A percentile compares a stretch with the other conserved stretches of the same genome.
These are phyloP conservation scores for Pythium periplocum DNA, from an alignment of 352 stramenopile species.

Conservation along the genomic window DNA sequence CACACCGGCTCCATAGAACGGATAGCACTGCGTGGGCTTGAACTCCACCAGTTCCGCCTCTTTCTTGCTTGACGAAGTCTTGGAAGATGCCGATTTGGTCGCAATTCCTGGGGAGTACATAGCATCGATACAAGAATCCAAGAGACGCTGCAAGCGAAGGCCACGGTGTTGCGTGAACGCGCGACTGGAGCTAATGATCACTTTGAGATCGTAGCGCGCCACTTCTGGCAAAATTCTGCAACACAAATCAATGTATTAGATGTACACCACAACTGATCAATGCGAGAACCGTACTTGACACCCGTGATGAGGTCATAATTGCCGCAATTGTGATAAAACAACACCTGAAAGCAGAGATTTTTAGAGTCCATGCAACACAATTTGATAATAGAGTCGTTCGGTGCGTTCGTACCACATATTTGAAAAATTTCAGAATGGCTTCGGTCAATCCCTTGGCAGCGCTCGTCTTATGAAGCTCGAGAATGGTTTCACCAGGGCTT, in stretches of 20 bases:
- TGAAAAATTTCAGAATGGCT: constrained; percentile 7
- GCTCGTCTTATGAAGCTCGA: constrained; percentile 10
- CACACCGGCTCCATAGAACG: constrained; percentile 6
- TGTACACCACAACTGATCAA: neutral
- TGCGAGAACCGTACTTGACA: constrained; percentile 8
- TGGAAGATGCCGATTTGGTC: neutral
- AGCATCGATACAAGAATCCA: constrained; percentile 4
- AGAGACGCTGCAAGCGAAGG: constrained; percentile 1
- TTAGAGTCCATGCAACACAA: neutral
- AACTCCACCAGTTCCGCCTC: constrained; percentile 3
- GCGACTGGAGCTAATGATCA: constrained; percentile 4
- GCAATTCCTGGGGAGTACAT: constrained; percentile 1
- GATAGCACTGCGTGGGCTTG: constrained; percentile 3
- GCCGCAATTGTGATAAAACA: constrained; percentile 12
- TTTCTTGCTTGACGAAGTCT: neutral
- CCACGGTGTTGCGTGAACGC: constrained; percentile 7
- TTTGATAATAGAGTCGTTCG: neutral
- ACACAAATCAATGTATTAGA: neutral
- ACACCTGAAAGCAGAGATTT: neutral
- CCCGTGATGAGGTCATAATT: constrained; percentile 11
- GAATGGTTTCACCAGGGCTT: constrained; percentile 8
- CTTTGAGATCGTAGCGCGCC: neutral
- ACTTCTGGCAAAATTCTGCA: constrained; percentile 4
- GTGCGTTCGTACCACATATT: constrained; percentile 5
- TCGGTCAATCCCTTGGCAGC: constrained; percentile 3